A percentile compares a stretch with the other conserved stretches of the same genome.
Evolutionary conservation across 2,329 filamentous ascomycete species (phyloP).

Genomic region (Pseudopithomyces chartarum): DNA sequence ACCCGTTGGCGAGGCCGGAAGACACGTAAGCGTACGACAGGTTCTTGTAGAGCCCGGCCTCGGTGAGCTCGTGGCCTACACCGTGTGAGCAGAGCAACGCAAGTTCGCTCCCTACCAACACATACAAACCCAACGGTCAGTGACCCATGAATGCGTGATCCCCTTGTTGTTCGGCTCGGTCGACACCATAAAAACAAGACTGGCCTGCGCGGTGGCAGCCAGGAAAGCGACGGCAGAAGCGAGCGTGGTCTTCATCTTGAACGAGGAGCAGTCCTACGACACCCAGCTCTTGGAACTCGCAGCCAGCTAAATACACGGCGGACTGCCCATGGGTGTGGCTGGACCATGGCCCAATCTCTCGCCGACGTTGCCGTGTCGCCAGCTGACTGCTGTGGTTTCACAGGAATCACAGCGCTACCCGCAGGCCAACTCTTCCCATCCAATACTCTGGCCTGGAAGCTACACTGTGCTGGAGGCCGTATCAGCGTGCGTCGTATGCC

Average conservation of each 20-base stretch:
- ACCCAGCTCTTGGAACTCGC: too few relatives aligned
- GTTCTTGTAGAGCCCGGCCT: conserved; percentile 22
- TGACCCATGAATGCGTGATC: conserved; percentile 18
- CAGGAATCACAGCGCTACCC: neutral
- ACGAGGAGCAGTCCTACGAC: conserved; percentile 45
- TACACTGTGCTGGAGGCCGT: neutral
- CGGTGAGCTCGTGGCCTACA: conserved; percentile 16
- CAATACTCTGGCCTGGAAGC: neutral
- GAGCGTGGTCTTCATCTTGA: conserved; percentile 32
- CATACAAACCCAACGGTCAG: conserved; percentile 24
- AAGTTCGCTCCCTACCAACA: neutral
- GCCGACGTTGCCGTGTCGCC: neutral
- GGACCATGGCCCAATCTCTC: neutral
- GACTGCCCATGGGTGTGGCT: neutral
- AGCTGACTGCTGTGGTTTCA: conserved; percentile 1
- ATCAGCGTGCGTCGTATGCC: conserved; percentile 1
- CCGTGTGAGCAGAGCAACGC: neutral
- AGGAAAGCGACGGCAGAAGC: conserved; percentile 5
- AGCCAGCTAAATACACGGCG: neutral
- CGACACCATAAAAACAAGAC: conserved; percentile 22
- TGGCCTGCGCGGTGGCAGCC: conserved; percentile 6
- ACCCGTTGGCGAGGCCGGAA: conserved; percentile 25
- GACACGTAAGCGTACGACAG: conserved; percentile 28
- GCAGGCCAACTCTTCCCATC: neutral
- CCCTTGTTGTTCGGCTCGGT: conserved; percentile 19